Conservation (phyloP, 495 filamentous ascomycete genomes). For the Parachaetomium inaequale region DNA sequence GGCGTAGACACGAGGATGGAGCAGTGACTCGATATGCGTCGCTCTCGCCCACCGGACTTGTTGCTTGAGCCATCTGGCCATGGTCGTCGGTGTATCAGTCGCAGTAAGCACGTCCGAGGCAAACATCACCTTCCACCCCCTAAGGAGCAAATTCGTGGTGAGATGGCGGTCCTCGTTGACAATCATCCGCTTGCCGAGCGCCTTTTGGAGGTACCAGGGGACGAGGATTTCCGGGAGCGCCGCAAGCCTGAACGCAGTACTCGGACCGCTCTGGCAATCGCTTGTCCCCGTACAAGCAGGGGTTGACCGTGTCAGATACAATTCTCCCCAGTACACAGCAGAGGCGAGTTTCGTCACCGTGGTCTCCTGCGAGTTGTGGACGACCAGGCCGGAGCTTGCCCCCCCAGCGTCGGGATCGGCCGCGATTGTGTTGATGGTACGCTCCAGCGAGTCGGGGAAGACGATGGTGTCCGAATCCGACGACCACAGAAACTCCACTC, state of each 20-base stretch:
- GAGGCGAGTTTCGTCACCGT: slow-evolving; percentile 7
- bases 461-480: slow-evolving; percentile 20
- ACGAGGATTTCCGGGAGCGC: slow-evolving; percentile 12
- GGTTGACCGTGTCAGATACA: slow-evolving; percentile 18
- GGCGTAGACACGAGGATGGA: slow-evolving; percentile 14
- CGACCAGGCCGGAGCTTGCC: slow-evolving; percentile 8
- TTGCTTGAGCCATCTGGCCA: slow-evolving; percentile 15
- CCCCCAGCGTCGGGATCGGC: slow-evolving; percentile 13
- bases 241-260: slow-evolving; percentile 11
- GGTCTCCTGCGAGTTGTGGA: slow-evolving; percentile 14
- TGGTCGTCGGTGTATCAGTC: slow-evolving; percentile 16
- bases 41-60: slow-evolving; percentile 20
- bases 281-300: slow-evolving; percentile 13
- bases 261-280: slow-evolving; percentile 17
- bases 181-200: slow-evolving; percentile 18
- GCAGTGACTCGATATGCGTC: slow-evolving; percentile 17
- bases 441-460: slow-evolving; percentile 14
- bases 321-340: slow-evolving; percentile 17
- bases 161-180: slow-evolving; percentile 20
- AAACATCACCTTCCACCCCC: slow-evolving; percentile 18
- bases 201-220: slow-evolving; percentile 14
- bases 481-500: slow-evolving; percentile 17
- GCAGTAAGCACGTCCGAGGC: slow-evolving; percentile 14
- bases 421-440: slow-evolving; percentile 18
- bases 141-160: slow-evolving; percentile 13